phyloP scores from a whole-genome alignment of 306 rosid species.

The Casuarina cunninghamiana region DNA sequence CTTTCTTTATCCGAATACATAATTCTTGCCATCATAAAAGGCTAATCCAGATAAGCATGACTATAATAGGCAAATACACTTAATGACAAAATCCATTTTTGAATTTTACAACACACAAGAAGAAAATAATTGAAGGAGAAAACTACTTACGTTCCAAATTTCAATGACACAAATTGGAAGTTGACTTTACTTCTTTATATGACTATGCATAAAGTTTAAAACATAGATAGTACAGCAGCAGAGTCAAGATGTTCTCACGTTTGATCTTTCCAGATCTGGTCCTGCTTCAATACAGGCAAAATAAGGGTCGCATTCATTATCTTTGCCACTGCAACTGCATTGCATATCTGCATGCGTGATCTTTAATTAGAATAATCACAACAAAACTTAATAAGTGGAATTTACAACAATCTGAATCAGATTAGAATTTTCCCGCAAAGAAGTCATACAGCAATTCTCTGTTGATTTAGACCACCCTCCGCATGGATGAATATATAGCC shows the following conservation, averaged over 20 bases:
- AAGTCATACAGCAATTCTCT: constrained; percentile 83
- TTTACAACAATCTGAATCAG: background rate
- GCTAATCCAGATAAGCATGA: background rate
- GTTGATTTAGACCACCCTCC: constrained; percentile 97
- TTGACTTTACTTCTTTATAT: background rate
- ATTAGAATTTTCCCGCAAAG: constrained; percentile 19
- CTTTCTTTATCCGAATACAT: background rate
- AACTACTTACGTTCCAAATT: background rate
- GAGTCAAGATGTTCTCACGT: constrained; percentile 60
- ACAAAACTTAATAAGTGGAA: no score
- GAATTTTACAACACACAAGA: background rate
- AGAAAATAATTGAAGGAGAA: background rate
- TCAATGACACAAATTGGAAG: background rate
- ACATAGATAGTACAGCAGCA: background rate
- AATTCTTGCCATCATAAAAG: background rate
- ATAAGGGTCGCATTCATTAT: constrained; percentile 96
- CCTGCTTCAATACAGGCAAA: constrained; percentile 96
- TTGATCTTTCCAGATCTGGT: constrained; percentile 99
- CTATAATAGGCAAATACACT: background rate
- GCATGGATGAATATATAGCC: constrained; percentile 97
- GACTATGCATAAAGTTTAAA: background rate
- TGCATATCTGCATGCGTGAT: constrained; percentile 77
- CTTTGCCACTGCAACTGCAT: constrained; percentile 99
- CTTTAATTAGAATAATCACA: no score
- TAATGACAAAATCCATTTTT: background rate